These are phyloP conservation scores for Sporothrix schenckii DNA, from an alignment of 2,329 filamentous ascomycete species.

Conservation along the genomic window DNA sequence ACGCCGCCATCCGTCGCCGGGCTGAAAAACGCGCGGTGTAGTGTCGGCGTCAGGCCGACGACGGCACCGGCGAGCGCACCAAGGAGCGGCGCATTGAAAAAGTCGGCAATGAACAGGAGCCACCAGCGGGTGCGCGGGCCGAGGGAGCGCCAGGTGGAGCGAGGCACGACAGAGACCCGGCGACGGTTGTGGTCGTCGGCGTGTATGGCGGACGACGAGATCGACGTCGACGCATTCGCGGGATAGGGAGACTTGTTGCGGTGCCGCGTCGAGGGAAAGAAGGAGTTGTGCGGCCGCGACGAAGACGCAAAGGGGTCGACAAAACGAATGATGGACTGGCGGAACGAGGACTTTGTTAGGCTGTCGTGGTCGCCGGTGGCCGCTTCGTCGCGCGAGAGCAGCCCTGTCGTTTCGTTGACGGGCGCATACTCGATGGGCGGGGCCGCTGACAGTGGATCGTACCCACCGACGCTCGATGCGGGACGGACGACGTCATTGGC, in stretches of 20 bases:
- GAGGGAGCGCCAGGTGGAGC: conserved; percentile 40
- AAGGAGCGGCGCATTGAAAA: conserved; percentile 64
- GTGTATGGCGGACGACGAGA: not conserved
- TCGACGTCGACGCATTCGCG: not conserved
- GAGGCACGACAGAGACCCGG: conserved; percentile 39
- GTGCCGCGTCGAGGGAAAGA: conserved; percentile 41
- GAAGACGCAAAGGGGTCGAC: conserved; percentile 34
- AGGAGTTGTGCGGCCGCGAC: conserved; percentile 37
- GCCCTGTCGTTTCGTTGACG: conserved; percentile 53
- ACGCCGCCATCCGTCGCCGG: conserved; percentile 61
- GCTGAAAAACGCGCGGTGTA: conserved; percentile 66
- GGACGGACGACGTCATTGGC: not conserved
- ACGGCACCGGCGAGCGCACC: conserved; percentile 62
- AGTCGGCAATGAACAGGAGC: conserved; percentile 48
- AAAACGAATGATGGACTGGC: conserved; percentile 29
- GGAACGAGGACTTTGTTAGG: not conserved
- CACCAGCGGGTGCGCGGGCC: conserved; percentile 42
- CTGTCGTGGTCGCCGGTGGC: not conserved
- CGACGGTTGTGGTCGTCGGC: conserved; percentile 30
- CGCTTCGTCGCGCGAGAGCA: conserved; percentile 44
- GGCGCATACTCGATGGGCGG: not conserved
- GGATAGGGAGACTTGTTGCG: not conserved
- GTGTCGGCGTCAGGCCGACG: conserved; percentile 61
- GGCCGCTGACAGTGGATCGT: conserved; percentile 27
- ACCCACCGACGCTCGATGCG: conserved; percentile 26